Evolutionary conservation across 2,329 filamentous ascomycete species (phyloP).

Genomic region (Neonectria sp.): DNA sequence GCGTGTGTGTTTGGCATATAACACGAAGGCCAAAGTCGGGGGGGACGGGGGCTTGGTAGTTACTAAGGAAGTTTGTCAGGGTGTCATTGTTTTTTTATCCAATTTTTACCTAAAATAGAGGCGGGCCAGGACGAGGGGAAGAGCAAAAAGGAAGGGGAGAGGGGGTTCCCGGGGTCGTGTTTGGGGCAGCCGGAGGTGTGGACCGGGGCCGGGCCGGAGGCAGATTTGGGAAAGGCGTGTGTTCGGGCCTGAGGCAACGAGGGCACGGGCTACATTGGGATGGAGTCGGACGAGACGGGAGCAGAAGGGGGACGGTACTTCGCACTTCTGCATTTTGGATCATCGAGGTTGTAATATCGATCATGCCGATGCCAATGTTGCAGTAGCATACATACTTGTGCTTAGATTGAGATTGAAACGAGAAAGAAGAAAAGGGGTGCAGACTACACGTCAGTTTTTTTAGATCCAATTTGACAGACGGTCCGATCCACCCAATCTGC

Average conservation of each 20-base stretch:
- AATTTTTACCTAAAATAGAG: not conserved
- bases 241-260: not conserved
- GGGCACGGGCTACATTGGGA: not conserved
- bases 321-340: not conserved
- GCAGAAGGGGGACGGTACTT: not conserved
- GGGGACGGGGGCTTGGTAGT: no score
- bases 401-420: no score
- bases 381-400: not conserved
- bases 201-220: constrained; percentile 7
- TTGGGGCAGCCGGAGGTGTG: not conserved
- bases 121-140: not conserved
- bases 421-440: not conserved
- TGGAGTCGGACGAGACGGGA: not conserved
- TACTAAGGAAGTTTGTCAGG: not conserved
- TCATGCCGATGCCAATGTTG: constrained; percentile 20
- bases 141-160: not conserved
- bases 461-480: not conserved
- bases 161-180: not conserved
- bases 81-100: not conserved
- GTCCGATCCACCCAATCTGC: not conserved
- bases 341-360: not conserved
- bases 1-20: not conserved
- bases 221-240: not conserved
- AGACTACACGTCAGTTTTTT: not conserved
- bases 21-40: not conserved